A percentile compares a stretch with the other conserved stretches of the same genome.
Conservation (phyloP, 495 filamentous ascomycete genomes). For the Aspergillus saccharolyticus region DNA sequence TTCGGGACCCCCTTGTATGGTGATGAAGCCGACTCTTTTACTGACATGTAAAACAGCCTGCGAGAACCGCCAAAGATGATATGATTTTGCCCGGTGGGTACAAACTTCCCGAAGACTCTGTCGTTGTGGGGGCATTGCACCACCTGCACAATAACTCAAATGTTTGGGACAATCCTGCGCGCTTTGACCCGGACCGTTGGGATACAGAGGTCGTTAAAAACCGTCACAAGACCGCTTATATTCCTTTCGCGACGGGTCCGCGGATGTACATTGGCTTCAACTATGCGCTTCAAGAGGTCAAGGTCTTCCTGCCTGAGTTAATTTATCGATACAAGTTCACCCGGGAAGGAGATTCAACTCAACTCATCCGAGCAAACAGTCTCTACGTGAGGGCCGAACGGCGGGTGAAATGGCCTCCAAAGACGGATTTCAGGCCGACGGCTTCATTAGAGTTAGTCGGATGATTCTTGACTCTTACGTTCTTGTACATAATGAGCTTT, state of each 20-base stretch:
- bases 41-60: constrained; percentile 31
- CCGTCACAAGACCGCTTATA: constrained; percentile 38
- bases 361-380: constrained; percentile 49
- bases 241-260: constrained; percentile 48
- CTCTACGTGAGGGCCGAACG: constrained; percentile 46
- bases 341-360: constrained; percentile 32
- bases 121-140: constrained; percentile 44
- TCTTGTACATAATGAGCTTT: background rate
- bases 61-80: constrained; percentile 45
- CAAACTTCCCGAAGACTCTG: constrained; percentile 35
- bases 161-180: constrained; percentile 45
- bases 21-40: too few relatives aligned
- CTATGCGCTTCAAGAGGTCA: constrained; percentile 52
- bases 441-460: background rate
- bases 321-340: constrained; percentile 50
- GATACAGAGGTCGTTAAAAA: constrained; percentile 42
- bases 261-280: constrained; percentile 55
- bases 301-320: constrained; percentile 46
- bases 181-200: constrained; percentile 54
- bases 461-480: background rate
- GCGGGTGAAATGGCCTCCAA: constrained; percentile 20
- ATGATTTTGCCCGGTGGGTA: constrained; percentile 53
- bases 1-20: too few relatives aligned
- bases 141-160: constrained; percentile 49
- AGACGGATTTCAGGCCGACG: background rate